Percentiles rank a stretch among this genome's conserved stretches.
Conservation (phyloP, 1,284 basidiomycete species). For the Rhodotorula sp. region DNA sequence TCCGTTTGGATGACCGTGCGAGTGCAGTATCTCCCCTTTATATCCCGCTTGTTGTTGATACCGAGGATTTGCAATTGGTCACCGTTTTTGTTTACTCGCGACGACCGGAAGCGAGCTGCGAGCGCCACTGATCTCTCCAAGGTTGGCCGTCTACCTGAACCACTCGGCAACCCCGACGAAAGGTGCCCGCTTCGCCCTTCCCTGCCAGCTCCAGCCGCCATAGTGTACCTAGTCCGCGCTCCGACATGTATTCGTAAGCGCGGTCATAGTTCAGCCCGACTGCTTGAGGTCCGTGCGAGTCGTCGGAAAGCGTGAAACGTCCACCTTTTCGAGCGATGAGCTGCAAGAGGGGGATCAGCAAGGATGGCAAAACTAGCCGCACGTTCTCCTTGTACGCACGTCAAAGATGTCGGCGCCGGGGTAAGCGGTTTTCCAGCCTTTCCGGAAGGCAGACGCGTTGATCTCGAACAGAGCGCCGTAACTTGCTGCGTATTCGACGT, state of each 20-base stretch:
- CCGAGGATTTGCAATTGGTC: not conserved
- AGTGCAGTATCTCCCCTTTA: not conserved
- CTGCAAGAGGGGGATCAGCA: slow-evolving; percentile 51
- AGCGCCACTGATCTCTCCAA: slow-evolving; percentile 31
- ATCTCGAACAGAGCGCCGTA: slow-evolving; percentile 94
- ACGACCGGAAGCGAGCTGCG: not conserved
- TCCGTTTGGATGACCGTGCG: slow-evolving; percentile 7
- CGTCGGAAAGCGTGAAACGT: slow-evolving; percentile 83
- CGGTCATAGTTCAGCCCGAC: slow-evolving; percentile 84
- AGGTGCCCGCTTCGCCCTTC: not conserved
- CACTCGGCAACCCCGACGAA: not conserved
- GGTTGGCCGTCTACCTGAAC: slow-evolving; percentile 26
- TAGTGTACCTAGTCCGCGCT: slow-evolving; percentile 63
- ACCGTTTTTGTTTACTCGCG: not conserved
- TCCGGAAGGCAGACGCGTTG: slow-evolving; percentile 88
- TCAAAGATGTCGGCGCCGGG: slow-evolving; percentile 74
- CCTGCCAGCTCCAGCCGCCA: slow-evolving; percentile 59
- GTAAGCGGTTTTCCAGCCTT: slow-evolving; percentile 83
- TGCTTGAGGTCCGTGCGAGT: slow-evolving; percentile 85
- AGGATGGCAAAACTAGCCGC: not conserved
- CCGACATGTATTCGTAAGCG: slow-evolving; percentile 66
- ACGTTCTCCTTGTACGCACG: slow-evolving; percentile 55
- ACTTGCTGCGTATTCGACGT: slow-evolving; percentile 67
- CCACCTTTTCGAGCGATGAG: slow-evolving; percentile 68
- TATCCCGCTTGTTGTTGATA: slow-evolving; percentile 5